phyloP scores from a whole-genome alignment of 257 asterid genomes.

The Lavandula angustifolia region DNA sequence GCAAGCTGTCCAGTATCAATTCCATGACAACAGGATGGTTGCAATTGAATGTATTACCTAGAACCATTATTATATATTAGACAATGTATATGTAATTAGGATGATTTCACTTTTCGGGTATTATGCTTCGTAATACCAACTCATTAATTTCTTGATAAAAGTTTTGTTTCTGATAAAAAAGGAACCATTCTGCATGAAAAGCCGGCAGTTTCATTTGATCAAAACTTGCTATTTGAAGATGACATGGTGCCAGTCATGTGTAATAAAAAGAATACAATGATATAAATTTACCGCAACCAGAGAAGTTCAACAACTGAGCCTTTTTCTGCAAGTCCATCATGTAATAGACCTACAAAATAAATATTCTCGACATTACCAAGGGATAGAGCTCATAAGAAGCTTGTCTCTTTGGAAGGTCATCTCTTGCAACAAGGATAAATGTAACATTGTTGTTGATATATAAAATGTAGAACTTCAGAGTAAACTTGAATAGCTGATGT shows the following conservation, averaged over 20 bases:
- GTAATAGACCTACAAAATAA: conserved; percentile 75
- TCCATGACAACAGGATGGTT: conserved; percentile 98
- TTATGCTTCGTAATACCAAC: background rate
- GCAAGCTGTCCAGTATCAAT: conserved; percentile 88
- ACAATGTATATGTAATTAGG: conserved; percentile 11
- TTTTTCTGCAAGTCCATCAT: conserved; percentile 74
- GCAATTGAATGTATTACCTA: conserved; percentile 95
- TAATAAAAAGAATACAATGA: conserved; percentile 21
- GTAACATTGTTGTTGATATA: conserved; percentile 5
- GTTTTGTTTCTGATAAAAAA: background rate
- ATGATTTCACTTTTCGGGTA: background rate
- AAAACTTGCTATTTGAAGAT: conserved; percentile 17
- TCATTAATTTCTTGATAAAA: background rate
- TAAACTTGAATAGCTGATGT: conserved; percentile 6
- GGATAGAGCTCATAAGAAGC: conserved; percentile 16
- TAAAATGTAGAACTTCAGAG: background rate
- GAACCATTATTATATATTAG: conserved; percentile 34
- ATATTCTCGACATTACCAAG: conserved; percentile 16
- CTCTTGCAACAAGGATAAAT: background rate
- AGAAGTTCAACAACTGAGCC: conserved; percentile 75
- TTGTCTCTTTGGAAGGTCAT: conserved; percentile 13
- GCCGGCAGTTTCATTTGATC: background rate
- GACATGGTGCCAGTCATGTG: conserved; percentile 7
- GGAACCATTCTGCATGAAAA: background rate
- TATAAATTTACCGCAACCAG: conserved; percentile 90